These are phyloP conservation scores for Effrenium voratum DNA, from an alignment of 73 alveolate genomes.

Conservation along the genomic window DNA sequence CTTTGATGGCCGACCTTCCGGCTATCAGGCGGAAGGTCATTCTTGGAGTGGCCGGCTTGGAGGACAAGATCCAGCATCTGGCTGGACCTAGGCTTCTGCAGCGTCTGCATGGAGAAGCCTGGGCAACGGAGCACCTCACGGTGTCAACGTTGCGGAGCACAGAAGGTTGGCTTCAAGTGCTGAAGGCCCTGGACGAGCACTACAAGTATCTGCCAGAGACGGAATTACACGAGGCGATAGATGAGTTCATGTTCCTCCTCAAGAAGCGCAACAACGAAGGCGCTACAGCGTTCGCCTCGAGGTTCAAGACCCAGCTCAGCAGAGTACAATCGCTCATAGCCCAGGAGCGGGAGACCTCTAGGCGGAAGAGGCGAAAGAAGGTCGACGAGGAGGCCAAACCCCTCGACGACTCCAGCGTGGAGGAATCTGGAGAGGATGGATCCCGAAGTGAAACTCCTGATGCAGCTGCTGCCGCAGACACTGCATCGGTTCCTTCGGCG, in stretches of 20 bases:
- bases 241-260: conserved; percentile 1
- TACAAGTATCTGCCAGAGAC: conserved; percentile 42
- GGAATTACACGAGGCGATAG: conserved; percentile 13
- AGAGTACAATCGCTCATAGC: neutral
- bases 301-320: neutral
- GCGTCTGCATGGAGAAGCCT: neutral
- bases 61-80: neutral
- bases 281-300: neutral
- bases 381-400: neutral
- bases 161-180: neutral
- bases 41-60: neutral
- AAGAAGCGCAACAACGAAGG: neutral
- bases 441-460: no score
- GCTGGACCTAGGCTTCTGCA: conserved; percentile 20
- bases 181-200: neutral
- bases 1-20: conserved; percentile 8
- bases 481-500: no score
- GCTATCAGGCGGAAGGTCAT: conserved; percentile 25
- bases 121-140: conserved; percentile 40
- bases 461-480: no score
- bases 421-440: no score
- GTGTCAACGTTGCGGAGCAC: neutral
- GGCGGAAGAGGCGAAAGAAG: neutral
- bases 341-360: neutral
- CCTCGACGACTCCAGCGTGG: no score